Base-by-base conservation (phyloP, 2,329 filamentous ascomycete species). In the Penicillium sp. region DNA sequence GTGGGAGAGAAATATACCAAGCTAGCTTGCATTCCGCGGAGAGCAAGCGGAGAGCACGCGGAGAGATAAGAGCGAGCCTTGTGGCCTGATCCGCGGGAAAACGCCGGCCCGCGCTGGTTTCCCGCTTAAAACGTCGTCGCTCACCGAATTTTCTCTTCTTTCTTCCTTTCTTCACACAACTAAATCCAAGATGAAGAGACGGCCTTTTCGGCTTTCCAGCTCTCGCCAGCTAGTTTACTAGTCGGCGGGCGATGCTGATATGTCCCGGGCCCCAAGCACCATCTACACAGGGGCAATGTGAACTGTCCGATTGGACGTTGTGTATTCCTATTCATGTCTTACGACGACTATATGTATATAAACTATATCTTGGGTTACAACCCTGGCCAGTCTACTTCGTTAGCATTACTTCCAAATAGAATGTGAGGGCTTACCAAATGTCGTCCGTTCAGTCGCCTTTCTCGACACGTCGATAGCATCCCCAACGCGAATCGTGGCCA, bases 101-200 rank as follows among this genome's bases (percentile, higher is more conserved):
- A 7, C 14, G 8, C 51, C 50, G 45, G 55, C 50, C n/a, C 40
- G 24, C 30, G 33, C 43, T 43, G 21, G 18, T 40, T 21, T 18
- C 21, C 59, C 59, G 52, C 47, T 28, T 56, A 47, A 58, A 61
- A 61, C 62, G 53, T 58, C 57, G 46, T 53, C 55, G 46, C 54
- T 58, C 61, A 63, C 63, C 49, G 55, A 52, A 60, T 40, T 52
- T 57, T 62, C 24, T 38, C 38, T 61, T 56, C 57, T 60, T 60
- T 60, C 54, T 61, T 61, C 59, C 59, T 78, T 75, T 75, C 81
- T 79, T 75, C 81, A 79, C 74, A 81, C 85, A 90, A 90, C 87
- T 90, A 90, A 84, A 83, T 83, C 86, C 87, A 85, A 83, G 72
- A 80, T 87, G 87, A 91, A 82, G 88, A 89, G 85, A 79, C 78